Base-by-base conservation (phyloP, 73 alveolate species). In the Paramecium caudatum region DNA sequence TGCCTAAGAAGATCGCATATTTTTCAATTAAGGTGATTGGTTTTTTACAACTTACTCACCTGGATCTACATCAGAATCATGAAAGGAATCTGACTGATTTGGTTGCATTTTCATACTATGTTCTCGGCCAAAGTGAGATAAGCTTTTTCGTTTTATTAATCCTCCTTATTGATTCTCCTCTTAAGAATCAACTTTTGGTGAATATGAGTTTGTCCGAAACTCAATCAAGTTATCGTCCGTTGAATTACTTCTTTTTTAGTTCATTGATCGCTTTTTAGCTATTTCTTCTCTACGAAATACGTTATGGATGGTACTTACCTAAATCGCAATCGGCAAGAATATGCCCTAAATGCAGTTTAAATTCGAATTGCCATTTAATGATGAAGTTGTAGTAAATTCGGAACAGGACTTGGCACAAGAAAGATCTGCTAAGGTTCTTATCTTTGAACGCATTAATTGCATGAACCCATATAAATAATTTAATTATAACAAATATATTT, bases 271-370 rank as follows among this genome's bases (percentile, higher is more conserved):
- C 30, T 5, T 55, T 23, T 55, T 55, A 1, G 80, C 80, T 25
- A 55, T 27, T 2, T 55, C 80, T 55, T 55, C 23, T 23, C 80
- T 55, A 55, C 6, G 23, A 3, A 16, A 27, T 55, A 3, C 32
- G 23, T 21, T 12, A n/a, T n/a, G n/a, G n/a, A 2, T 27, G 23
- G 30, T 9, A 4, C 21, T 55, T 55, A 55, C 80, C 30, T 55
- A 55, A 55, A 55, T 55, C 45, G 9, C 45, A 27, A 55, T 55
- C 80, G 4, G 30, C 80, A 55, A 55, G 30, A 27, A 10, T 55
- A 55, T 25, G 80, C 80, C 8, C 80, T 37, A 55, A 27, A 55
- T 2, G 80, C 80, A 27, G 80, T 55, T 43, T 55, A 55, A 55
- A 55, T 55, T 23, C 37, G 23, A 10, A 55, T 55, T 10, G 37